These are phyloP conservation scores for Globisporangium orthogonon DNA, from an alignment of 352 stramenopile genomes.

Conservation along the genomic window DNA sequence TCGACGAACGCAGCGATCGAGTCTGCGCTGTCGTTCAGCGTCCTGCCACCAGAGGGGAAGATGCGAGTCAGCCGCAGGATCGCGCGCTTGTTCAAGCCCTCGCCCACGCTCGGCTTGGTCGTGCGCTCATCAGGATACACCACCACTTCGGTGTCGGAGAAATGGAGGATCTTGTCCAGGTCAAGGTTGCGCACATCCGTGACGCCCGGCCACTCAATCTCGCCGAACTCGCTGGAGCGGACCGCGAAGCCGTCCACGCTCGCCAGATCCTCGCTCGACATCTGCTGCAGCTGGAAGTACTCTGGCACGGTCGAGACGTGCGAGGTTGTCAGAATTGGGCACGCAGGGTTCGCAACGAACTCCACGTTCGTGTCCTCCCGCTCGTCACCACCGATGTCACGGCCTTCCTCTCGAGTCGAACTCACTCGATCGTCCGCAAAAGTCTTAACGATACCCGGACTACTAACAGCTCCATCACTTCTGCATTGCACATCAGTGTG, in stretches of 20 bases:
- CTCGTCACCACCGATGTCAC: not conserved
- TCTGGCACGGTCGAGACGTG: constrained; percentile 40
- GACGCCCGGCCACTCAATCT: constrained; percentile 30
- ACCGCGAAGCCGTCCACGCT: constrained; percentile 35
- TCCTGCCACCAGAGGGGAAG: constrained; percentile 15
- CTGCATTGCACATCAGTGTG: not conserved
- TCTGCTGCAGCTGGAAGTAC: constrained; percentile 20
- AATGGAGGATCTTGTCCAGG: constrained; percentile 34
- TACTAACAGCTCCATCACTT: not conserved
- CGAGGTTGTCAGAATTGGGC: constrained; percentile 23
- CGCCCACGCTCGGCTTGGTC: constrained; percentile 30
- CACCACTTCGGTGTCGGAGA: constrained; percentile 29
- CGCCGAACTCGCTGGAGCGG: constrained; percentile 23
- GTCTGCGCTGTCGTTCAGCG: constrained; percentile 4
- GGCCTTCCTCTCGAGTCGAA: not conserved
- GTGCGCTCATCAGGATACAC: constrained; percentile 36
- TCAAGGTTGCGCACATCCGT: constrained; percentile 40
- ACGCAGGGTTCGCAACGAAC: constrained; percentile 4
- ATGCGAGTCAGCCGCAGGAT: constrained; percentile 29
- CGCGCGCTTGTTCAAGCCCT: constrained; percentile 39
- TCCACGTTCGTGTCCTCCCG: not conserved
- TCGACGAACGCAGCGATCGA: constrained; percentile 23
- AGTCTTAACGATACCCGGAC: not conserved
- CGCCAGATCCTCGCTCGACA: constrained; percentile 31
- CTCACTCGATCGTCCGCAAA: not conserved